These are phyloP conservation scores for Cicer chorassanicum DNA, from an alignment of 306 rosid genomes.

Conservation along the genomic window DNA sequence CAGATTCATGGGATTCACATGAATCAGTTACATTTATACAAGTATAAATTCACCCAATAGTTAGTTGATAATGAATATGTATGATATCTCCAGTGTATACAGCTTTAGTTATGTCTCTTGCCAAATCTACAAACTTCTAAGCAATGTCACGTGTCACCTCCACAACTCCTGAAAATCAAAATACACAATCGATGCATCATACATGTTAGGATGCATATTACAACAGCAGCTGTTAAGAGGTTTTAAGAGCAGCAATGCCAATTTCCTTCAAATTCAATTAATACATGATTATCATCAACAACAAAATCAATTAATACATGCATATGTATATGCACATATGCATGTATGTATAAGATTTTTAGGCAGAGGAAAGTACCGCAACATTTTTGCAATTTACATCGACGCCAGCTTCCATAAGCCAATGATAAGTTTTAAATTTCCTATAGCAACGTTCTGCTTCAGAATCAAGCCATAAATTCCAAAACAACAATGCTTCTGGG, in stretches of 20 bases:
- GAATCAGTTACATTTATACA: constrained; percentile 29
- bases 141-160: constrained; percentile 48
- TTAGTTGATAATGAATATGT: constrained; percentile 30
- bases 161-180: constrained; percentile 54
- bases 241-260: constrained; percentile 21
- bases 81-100: constrained; percentile 29
- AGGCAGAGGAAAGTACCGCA: constrained; percentile 47
- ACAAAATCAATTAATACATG: too few relatives aligned
- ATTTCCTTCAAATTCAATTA: neutral
- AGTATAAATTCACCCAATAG: constrained; percentile 26
- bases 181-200: constrained; percentile 30
- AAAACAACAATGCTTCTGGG: constrained; percentile 54
- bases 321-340: too few relatives aligned
- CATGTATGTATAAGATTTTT: neutral
- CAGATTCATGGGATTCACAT: constrained; percentile 21
- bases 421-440: constrained; percentile 53
- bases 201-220: constrained; percentile 9
- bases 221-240: neutral
- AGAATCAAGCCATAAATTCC: constrained; percentile 69
- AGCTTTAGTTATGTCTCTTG: constrained; percentile 19
- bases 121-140: constrained; percentile 36
- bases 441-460: constrained; percentile 62
- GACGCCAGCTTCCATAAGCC: constrained; percentile 56
- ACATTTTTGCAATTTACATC: constrained; percentile 46
- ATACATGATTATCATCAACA: neutral